Conservation (phyloP, 768 basidiomycete genomes). For the Lactarius akahatsu region DNA sequence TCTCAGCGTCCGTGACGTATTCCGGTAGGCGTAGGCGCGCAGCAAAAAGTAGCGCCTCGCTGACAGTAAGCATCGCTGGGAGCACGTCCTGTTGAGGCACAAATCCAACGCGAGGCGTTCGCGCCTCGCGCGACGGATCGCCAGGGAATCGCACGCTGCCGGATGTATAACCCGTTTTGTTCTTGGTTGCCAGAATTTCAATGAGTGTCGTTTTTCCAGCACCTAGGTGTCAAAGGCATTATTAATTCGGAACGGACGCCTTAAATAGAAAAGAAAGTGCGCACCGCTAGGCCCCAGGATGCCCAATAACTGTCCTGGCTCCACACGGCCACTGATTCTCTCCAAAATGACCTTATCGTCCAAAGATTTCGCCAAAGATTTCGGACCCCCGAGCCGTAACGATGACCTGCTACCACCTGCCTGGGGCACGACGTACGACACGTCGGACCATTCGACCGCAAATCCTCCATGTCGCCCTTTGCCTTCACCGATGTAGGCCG, state of each 20-base stretch:
- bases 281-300: slow-evolving; percentile 86
- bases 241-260: neutral
- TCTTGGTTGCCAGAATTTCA: slow-evolving; percentile 84
- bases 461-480: slow-evolving; percentile 46
- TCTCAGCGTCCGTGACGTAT: slow-evolving; percentile 57
- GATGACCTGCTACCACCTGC: slow-evolving; percentile 1
- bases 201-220: slow-evolving; percentile 92
- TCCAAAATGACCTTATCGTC: slow-evolving; percentile 69
- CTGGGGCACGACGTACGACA: slow-evolving; percentile 62
- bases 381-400: slow-evolving; percentile 21
- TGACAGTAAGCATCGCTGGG: slow-evolving; percentile 58
- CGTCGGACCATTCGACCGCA: slow-evolving; percentile 62
- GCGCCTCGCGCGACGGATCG: slow-evolving; percentile 33
- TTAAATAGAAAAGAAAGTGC: slow-evolving; percentile 23
- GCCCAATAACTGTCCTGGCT: slow-evolving; percentile 84
- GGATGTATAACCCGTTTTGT: slow-evolving; percentile 65
- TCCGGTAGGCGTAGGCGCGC: slow-evolving; percentile 84
- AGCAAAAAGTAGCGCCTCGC: slow-evolving; percentile 73
- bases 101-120: slow-evolving; percentile 66
- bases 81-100: slow-evolving; percentile 87
- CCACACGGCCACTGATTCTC: slow-evolving; percentile 64
- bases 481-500: slow-evolving; percentile 34
- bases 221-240: slow-evolving; percentile 38
- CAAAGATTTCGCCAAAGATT: neutral
- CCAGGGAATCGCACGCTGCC: slow-evolving; percentile 63